Conservation (phyloP, 2,329 filamentous ascomycete genomes). For the Emergomyces pasteurianus region DNA sequence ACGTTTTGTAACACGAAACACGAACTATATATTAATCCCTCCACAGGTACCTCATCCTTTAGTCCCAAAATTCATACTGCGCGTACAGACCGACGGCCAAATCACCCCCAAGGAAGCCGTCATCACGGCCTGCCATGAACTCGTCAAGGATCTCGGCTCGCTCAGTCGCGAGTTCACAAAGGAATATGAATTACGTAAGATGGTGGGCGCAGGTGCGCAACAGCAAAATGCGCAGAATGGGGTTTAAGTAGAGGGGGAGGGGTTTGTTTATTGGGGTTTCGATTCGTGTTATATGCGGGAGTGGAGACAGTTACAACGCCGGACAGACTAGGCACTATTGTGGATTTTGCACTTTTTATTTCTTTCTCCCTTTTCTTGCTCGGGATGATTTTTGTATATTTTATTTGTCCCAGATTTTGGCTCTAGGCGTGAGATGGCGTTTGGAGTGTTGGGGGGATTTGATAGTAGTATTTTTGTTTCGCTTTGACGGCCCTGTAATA, state of each 20-base stretch:
- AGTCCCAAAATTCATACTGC: conserved; percentile 51
- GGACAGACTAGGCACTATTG: neutral
- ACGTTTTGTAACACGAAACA: neutral
- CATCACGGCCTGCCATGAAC: conserved; percentile 64
- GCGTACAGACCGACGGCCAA: conserved; percentile 82
- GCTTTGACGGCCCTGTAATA: too few relatives aligned
- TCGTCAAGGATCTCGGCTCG: conserved; percentile 68
- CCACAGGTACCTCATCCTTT: conserved; percentile 34
- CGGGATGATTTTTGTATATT: neutral
- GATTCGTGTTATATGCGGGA: neutral
- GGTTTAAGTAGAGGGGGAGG: neutral
- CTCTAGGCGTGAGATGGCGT: neutral
- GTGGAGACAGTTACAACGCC: too few relatives aligned
- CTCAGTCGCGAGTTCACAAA: conserved; percentile 83
- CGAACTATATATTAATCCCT: neutral
- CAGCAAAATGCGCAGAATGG: conserved; percentile 22
- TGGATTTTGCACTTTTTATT: neutral
- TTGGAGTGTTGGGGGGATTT: neutral
- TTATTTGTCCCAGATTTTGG: neutral
- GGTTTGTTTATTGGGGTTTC: neutral
- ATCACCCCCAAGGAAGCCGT: conserved; percentile 84
- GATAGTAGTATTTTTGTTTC: neutral
- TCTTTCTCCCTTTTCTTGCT: neutral
- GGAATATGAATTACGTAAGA: conserved; percentile 80
- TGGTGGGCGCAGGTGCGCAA: conserved; percentile 54